Evolutionary conservation across 1,284 basidiomycete genomes (phyloP).

Genomic region (Cutaneotrichosporon cutaneum): DNA sequence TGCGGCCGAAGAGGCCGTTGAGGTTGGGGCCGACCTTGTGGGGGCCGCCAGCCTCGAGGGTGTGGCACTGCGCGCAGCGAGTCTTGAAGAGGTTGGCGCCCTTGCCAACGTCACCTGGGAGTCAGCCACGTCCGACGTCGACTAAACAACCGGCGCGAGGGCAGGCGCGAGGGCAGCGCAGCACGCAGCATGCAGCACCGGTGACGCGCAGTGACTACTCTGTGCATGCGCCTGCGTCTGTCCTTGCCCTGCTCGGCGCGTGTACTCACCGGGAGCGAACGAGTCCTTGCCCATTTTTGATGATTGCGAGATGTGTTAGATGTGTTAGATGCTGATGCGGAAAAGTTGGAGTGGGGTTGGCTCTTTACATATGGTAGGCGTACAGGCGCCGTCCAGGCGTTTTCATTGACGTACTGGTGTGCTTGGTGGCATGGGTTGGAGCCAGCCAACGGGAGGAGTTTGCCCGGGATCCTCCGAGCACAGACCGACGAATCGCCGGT

Average conservation of each 20-base stretch:
- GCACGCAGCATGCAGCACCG: neutral
- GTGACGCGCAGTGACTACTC: neutral
- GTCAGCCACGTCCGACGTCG: no score
- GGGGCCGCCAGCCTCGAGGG: conserved; percentile 71
- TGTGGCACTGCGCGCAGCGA: conserved; percentile 97
- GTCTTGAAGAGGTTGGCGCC: conserved; percentile 77
- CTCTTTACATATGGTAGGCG: conserved; percentile 4
- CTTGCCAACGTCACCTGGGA: conserved; percentile 76
- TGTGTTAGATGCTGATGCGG: conserved; percentile 4
- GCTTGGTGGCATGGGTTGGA: no score
- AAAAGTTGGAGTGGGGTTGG: conserved; percentile 5
- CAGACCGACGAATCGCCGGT: conserved; percentile 3
- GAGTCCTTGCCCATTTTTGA: conserved; percentile 23
- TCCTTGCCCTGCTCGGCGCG: no score
- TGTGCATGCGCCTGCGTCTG: no score
- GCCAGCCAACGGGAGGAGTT: neutral
- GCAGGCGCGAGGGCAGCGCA: no score
- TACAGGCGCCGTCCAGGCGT: no score
- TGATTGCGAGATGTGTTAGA: conserved; percentile 5
- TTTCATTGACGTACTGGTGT: neutral
- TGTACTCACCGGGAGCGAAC: conserved; percentile 25
- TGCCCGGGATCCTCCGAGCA: conserved; percentile 9
- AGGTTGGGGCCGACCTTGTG: conserved; percentile 85
- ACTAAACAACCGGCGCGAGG: no score
- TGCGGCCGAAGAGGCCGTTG: conserved; percentile 82